Conservation (phyloP, 805 yeast species). For the Brettanomyces bruxellensis region DNA sequence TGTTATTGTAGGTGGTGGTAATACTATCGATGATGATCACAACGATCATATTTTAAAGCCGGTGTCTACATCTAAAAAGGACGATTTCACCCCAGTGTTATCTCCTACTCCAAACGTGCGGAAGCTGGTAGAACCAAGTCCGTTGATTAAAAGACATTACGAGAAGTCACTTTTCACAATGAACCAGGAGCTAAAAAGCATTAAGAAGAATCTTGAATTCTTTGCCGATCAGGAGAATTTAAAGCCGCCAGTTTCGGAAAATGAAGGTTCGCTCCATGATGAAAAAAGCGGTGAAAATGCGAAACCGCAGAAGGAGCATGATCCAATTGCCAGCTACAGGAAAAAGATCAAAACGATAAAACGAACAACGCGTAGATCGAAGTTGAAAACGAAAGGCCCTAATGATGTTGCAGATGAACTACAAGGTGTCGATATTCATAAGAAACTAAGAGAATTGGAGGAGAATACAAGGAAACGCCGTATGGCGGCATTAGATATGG, state of each 20-base stretch:
- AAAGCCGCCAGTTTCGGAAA: slow-evolving; percentile 7
- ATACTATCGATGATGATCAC: background rate
- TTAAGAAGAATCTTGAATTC: slow-evolving; percentile 18
- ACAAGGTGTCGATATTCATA: slow-evolving; percentile 32
- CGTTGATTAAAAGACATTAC: slow-evolving; percentile 15
- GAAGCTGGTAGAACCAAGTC: slow-evolving; percentile 22
- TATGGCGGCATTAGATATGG: no score
- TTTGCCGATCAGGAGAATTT: slow-evolving; percentile 7
- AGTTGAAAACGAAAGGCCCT: slow-evolving; percentile 31
- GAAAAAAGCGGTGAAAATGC: background rate
- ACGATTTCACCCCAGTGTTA: background rate
- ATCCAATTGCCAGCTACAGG: slow-evolving; percentile 7
- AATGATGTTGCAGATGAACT: slow-evolving; percentile 22
- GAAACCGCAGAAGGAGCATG: slow-evolving; percentile 3
- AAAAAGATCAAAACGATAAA: slow-evolving; percentile 37
- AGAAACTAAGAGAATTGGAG: slow-evolving; percentile 27
- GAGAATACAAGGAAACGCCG: slow-evolving; percentile 9
- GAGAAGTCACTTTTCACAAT: slow-evolving; percentile 34
- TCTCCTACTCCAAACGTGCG: slow-evolving; percentile 1
- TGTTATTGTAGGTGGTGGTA: no score
- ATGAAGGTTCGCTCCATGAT: background rate
- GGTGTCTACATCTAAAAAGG: background rate
- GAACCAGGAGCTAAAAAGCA: slow-evolving; percentile 34
- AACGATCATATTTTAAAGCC: background rate
- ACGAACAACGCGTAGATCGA: slow-evolving; percentile 43